Evolutionary conservation across 352 stramenopile genomes (phyloP).

Genomic region (Phytophthora citricola): DNA sequence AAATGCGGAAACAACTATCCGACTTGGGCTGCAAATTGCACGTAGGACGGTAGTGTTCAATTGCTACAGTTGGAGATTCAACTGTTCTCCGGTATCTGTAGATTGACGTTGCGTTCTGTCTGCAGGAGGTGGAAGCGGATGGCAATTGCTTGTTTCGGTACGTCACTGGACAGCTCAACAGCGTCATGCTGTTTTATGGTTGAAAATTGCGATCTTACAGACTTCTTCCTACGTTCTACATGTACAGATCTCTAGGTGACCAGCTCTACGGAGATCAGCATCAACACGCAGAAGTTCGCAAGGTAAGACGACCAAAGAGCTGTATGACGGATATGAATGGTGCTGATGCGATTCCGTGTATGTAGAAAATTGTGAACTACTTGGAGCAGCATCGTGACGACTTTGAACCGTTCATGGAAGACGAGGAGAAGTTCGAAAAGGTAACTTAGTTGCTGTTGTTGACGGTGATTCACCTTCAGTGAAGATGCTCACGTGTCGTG

Average conservation of each 20-base stretch:
- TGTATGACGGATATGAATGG: neutral
- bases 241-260: constrained; percentile 66
- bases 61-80: too few relatives aligned
- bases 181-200: neutral
- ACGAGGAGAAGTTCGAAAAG: constrained; percentile 87
- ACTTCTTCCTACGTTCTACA: too few relatives aligned
- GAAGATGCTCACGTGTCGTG: neutral
- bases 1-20: constrained; percentile 65
- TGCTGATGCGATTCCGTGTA: neutral
- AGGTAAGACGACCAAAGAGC: constrained; percentile 35
- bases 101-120: constrained; percentile 5
- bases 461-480: too few relatives aligned
- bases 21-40: constrained; percentile 74
- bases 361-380: constrained; percentile 73
- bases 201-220: too few relatives aligned
- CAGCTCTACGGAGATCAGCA: constrained; percentile 81
- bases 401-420: constrained; percentile 91
- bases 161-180: neutral
- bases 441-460: constrained; percentile 32
- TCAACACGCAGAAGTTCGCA: constrained; percentile 67
- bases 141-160: constrained; percentile 89
- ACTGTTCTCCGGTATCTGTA: constrained; percentile 2
- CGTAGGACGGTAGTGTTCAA: constrained; percentile 7
- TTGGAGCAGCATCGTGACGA: constrained; percentile 74
- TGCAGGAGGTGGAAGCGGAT: constrained; percentile 78